Percentiles rank a stretch among this genome's conserved stretches.
Conservation (phyloP, 805 yeast species). For the Suhomyces kilbournensis region DNA sequence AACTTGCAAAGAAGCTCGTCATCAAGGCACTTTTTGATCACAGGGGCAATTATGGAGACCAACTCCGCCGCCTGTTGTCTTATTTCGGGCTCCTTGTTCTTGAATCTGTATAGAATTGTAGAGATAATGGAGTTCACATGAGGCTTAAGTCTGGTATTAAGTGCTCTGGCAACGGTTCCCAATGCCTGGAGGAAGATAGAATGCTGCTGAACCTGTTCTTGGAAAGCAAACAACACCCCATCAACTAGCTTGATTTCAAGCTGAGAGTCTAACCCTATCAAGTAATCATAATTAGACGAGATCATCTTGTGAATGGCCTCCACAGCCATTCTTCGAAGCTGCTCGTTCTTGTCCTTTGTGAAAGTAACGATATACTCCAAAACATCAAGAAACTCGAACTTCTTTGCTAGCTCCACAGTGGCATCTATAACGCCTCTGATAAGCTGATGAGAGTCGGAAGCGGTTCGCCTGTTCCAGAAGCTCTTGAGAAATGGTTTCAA, state of each 20-base stretch:
- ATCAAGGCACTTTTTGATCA: slow-evolving; percentile 59
- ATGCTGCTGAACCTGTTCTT: slow-evolving; percentile 67
- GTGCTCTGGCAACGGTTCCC: slow-evolving; percentile 57
- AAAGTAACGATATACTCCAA: slow-evolving; percentile 55
- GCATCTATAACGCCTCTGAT: slow-evolving; percentile 67
- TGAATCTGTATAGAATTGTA: slow-evolving; percentile 67
- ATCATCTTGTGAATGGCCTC: slow-evolving; percentile 64
- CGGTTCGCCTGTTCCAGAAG: slow-evolving; percentile 83
- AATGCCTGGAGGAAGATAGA: slow-evolving; percentile 57
- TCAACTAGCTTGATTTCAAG: slow-evolving; percentile 70
- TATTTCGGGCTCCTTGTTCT: slow-evolving; percentile 65
- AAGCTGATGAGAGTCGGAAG: slow-evolving; percentile 56
- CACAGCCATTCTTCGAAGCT: slow-evolving; percentile 73
- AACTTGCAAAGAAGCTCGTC: slow-evolving; percentile 61
- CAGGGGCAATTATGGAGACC: slow-evolving; percentile 62
- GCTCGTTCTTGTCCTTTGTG: slow-evolving; percentile 80
- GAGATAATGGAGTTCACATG: slow-evolving; percentile 71
- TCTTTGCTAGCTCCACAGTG: slow-evolving; percentile 61
- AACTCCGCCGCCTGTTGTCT: slow-evolving; percentile 85
- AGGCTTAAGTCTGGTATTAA: slow-evolving; percentile 65
- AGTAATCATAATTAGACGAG: slow-evolving; percentile 27
- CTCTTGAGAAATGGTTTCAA: slow-evolving; percentile 59
- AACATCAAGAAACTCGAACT: slow-evolving; percentile 61
- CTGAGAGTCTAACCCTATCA: slow-evolving; percentile 57
- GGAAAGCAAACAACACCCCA: slow-evolving; percentile 76